phyloP scores from a whole-genome alignment of 2,329 filamentous ascomycete species.

The Colletotrichum sp. region DNA sequence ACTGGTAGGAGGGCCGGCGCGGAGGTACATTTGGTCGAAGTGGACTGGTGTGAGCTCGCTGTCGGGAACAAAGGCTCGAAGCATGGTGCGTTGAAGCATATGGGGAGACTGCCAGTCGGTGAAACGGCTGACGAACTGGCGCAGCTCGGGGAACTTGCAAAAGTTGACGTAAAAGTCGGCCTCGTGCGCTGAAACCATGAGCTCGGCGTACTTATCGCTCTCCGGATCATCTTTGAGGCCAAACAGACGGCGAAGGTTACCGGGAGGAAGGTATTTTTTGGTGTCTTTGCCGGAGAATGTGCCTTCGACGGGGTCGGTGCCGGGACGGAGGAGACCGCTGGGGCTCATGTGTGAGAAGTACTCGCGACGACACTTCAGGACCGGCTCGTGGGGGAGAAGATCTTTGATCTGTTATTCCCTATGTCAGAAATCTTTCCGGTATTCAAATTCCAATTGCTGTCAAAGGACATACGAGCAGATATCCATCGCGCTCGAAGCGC shows the following conservation, averaged over 20 bases:
- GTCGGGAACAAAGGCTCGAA: conserved; percentile 61
- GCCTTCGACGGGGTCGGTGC: conserved; percentile 13
- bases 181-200: not conserved
- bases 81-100: conserved; percentile 44
- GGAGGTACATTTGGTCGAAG: conserved; percentile 64
- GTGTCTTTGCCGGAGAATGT: conserved; percentile 11
- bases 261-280: not conserved
- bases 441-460: not conserved
- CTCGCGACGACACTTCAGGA: conserved; percentile 8
- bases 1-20: conserved; percentile 57
- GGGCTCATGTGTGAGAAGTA: conserved; percentile 20
- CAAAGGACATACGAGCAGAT: not conserved
- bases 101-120: not conserved
- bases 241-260: conserved; percentile 1
- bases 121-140: conserved; percentile 4
- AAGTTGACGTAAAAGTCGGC: conserved; percentile 6
- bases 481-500: conserved; percentile 12
- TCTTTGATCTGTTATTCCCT: not conserved
- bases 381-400: conserved; percentile 1
- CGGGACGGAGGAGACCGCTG: conserved; percentile 15
- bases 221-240: not conserved
- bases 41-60: conserved; percentile 65
- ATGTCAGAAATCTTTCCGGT: not conserved
- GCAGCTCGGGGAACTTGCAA: conserved; percentile 7
- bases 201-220: conserved; percentile 5